These are phyloP conservation scores for Apiospora pterosperma DNA, from an alignment of 2,329 filamentous ascomycete genomes.

Conservation along the genomic window DNA sequence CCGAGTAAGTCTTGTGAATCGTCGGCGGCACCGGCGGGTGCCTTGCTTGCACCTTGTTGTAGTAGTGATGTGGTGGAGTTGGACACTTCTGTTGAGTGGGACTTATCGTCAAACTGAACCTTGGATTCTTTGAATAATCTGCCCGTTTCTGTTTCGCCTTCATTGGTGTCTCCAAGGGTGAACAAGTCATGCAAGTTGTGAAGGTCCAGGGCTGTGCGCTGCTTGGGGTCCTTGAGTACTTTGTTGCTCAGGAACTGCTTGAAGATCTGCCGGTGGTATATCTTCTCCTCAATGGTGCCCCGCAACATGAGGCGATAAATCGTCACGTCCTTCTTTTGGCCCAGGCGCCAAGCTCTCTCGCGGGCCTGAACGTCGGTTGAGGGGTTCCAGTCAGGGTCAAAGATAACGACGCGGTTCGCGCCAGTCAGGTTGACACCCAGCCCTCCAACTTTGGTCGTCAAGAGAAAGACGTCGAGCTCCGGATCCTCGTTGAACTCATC, in stretches of 20 bases:
- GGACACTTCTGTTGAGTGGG: slow-evolving; percentile 25
- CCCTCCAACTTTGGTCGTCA: slow-evolving; percentile 94
- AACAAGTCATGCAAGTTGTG: slow-evolving; percentile 92
- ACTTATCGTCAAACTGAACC: slow-evolving; percentile 53
- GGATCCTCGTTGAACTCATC: slow-evolving; percentile 87
- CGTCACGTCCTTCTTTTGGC: slow-evolving; percentile 90
- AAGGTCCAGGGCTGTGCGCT: slow-evolving; percentile 85
- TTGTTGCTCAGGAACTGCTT: slow-evolving; percentile 98
- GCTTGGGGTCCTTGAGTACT: slow-evolving; percentile 89
- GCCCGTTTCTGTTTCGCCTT: slow-evolving; percentile 76
- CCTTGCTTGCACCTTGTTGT: slow-evolving; percentile 5
- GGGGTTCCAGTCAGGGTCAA: slow-evolving; percentile 98
- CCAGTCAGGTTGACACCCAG: slow-evolving; percentile 93
- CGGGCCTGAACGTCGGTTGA: slow-evolving; percentile 94
- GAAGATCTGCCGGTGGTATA: slow-evolving; percentile 97
- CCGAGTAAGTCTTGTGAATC: slow-evolving; percentile 26
- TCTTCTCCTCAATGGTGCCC: slow-evolving; percentile 98
- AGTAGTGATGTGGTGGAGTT: slow-evolving; percentile 14
- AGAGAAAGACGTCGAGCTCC: slow-evolving; percentile 78
- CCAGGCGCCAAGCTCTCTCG: slow-evolving; percentile 91
- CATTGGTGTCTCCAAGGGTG: slow-evolving; percentile 65
- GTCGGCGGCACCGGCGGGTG: background rate
- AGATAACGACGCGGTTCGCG: slow-evolving; percentile 94
- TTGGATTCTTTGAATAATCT: slow-evolving; percentile 86
- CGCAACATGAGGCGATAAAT: slow-evolving; percentile 98